These are phyloP conservation scores for Prunella vulgaris DNA, from an alignment of 257 asterid genomes.

Conservation along the genomic window DNA sequence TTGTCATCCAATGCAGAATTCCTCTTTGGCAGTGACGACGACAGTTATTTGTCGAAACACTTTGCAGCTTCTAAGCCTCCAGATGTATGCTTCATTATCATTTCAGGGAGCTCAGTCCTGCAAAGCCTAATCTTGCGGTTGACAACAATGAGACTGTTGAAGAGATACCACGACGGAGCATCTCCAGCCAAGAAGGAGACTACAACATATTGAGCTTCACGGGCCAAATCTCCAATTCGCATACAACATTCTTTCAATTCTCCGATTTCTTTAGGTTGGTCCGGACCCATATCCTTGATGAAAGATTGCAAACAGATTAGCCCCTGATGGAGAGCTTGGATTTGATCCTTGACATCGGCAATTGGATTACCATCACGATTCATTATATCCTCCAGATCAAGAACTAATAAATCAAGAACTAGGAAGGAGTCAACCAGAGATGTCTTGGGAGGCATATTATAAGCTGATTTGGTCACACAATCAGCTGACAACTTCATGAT, in stretches of 20 bases:
- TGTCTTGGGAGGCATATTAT: not conserved
- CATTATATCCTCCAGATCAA: conserved; percentile 8
- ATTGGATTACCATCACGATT: not conserved
- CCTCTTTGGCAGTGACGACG: not conserved
- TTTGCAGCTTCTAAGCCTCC: not conserved
- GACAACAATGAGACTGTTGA: not conserved
- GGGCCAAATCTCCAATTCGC: conserved; percentile 4
- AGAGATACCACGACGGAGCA: conserved; percentile 2
- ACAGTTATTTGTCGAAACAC: not conserved
- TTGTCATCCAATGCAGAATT: not conserved
- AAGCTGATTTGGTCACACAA: not conserved
- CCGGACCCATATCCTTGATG: not conserved
- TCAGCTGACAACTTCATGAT: not conserved
- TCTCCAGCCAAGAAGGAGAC: not conserved
- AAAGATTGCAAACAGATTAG: not conserved
- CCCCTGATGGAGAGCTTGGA: not conserved
- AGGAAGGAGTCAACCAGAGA: not conserved
- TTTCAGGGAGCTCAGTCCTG: not conserved
- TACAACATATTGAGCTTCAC: conserved; percentile 12
- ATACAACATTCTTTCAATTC: not conserved
- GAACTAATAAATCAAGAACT: conserved; percentile 14
- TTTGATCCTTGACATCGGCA: conserved; percentile 3
- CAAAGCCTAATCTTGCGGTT: not conserved
- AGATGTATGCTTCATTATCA: not conserved
- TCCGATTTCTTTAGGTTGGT: not conserved